phyloP scores from a whole-genome alignment of 805 yeast species.

The Hermanozyma aechmeae region DNA sequence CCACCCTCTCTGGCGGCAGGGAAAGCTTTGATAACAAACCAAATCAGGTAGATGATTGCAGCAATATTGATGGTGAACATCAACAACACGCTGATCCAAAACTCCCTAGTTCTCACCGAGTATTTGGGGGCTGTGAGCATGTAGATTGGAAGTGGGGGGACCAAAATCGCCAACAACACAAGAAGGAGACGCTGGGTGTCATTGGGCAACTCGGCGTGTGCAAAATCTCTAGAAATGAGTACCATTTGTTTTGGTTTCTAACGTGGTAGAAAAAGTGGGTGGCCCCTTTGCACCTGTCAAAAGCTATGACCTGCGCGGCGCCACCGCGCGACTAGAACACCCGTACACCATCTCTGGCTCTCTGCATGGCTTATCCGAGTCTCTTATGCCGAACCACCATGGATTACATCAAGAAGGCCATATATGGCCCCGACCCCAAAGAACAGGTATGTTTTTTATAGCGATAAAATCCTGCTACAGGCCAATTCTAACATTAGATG shows the following conservation, averaged over 20 bases:
- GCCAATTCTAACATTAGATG: constrained; percentile 33
- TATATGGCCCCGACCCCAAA: constrained; percentile 96
- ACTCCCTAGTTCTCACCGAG: constrained; percentile 24
- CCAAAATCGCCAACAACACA: constrained; percentile 20
- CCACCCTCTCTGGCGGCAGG: constrained; percentile 6
- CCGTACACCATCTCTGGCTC: no score
- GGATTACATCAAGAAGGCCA: constrained; percentile 79
- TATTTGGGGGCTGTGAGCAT: constrained; percentile 17
- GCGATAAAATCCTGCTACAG: no score
- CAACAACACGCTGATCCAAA: constrained; percentile 20
- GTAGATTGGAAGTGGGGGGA: constrained; percentile 32
- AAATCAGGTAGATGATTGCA: constrained; percentile 23
- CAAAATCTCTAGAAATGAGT: constrained; percentile 8
- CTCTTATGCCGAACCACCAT: constrained; percentile 24
- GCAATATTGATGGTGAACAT: constrained; percentile 18
- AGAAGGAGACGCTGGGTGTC: constrained; percentile 15
- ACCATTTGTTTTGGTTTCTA: no score
- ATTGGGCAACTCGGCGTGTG: constrained; percentile 4
- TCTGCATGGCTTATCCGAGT: neutral
- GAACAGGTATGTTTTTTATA: constrained; percentile 51
- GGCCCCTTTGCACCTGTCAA: neutral
- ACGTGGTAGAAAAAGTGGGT: no score
- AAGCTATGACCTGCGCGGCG: no score
- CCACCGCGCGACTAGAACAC: no score
- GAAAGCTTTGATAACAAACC: constrained; percentile 16